A percentile compares a stretch with the other conserved stretches of the same genome.
Conservation (phyloP, 2,329 filamentous ascomycete genomes). For the Grosmannia clavigera region DNA sequence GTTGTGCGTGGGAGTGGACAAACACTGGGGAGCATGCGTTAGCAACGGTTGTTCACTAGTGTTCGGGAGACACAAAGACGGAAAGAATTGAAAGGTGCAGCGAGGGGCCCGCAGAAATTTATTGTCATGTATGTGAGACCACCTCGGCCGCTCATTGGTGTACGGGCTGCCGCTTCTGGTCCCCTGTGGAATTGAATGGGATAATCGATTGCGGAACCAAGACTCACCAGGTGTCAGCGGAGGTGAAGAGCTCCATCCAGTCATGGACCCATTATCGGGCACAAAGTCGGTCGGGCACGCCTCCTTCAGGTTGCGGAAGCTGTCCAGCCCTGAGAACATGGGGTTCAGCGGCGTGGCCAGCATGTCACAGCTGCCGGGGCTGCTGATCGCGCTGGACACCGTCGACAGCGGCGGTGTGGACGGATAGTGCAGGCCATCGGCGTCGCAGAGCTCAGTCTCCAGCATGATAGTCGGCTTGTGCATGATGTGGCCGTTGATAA, state of each 20-base stretch:
- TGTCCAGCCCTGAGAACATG: constrained; percentile 61
- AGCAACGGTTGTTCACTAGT: constrained; percentile 15
- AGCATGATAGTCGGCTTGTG: constrained; percentile 72
- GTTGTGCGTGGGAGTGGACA: constrained; percentile 33
- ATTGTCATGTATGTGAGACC: not conserved
- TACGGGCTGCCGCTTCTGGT: not conserved
- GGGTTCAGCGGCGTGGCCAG: constrained; percentile 75
- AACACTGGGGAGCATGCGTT: constrained; percentile 30
- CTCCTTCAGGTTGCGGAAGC: constrained; percentile 56
- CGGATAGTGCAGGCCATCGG: constrained; percentile 57
- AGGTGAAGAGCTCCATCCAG: constrained; percentile 72
- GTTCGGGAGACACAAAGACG: not conserved
- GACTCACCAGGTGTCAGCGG: constrained; percentile 83
- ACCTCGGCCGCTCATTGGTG: not conserved
- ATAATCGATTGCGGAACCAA: constrained; percentile 5
- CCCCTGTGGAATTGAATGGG: not conserved
- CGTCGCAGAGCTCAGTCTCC: constrained; percentile 59
- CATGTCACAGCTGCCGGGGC: constrained; percentile 66
- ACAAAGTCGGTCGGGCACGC: constrained; percentile 57
- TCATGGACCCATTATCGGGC: constrained; percentile 57
- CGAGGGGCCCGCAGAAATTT: not conserved
- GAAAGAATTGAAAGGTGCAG: not conserved
- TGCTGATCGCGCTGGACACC: constrained; percentile 74
- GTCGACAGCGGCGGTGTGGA: constrained; percentile 74
- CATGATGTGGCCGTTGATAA: constrained; percentile 55